Evolutionary conservation across 2,329 filamentous ascomycete genomes (phyloP).

Genomic region (Pyricularia pennisetigena): DNA sequence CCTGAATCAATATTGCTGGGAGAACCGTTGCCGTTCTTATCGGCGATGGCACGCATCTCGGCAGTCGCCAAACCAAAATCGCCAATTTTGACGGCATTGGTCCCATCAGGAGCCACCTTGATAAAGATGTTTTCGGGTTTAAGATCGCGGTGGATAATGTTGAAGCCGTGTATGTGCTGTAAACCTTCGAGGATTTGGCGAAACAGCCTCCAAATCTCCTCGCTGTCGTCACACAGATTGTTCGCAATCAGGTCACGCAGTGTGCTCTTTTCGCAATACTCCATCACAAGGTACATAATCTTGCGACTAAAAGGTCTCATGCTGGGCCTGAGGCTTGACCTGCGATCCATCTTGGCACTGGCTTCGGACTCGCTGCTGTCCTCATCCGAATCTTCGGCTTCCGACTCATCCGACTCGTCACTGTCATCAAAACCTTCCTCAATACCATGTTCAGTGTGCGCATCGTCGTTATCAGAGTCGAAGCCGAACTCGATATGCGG

Average conservation of each 20-base stretch:
- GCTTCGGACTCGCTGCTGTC: conserved; percentile 8
- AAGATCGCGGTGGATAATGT: conserved; percentile 90
- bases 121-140: conserved; percentile 99
- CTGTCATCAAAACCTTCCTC: conserved; percentile 27
- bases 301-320: conserved; percentile 49
- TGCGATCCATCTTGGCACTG: background rate
- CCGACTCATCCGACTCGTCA: conserved; percentile 13
- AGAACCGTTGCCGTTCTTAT: conserved; percentile 29
- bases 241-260: conserved; percentile 78
- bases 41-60: conserved; percentile 57
- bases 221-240: conserved; percentile 60
- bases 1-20: conserved; percentile 29
- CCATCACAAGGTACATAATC: conserved; percentile 95
- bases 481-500: conserved; percentile 71
- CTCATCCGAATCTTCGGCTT: conserved; percentile 10
- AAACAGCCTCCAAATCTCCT: conserved; percentile 84
- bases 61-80: conserved; percentile 94
- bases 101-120: conserved; percentile 53
- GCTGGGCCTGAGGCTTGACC: conserved; percentile 16
- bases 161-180: conserved; percentile 78
- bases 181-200: conserved; percentile 86
- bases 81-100: conserved; percentile 87
- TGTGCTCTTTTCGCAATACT: conserved; percentile 93
- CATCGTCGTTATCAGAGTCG: conserved; percentile 29
- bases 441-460: conserved; percentile 22